Conservation (phyloP, 352 stramenopile species). For the Phytophthora ramorum region DNA sequence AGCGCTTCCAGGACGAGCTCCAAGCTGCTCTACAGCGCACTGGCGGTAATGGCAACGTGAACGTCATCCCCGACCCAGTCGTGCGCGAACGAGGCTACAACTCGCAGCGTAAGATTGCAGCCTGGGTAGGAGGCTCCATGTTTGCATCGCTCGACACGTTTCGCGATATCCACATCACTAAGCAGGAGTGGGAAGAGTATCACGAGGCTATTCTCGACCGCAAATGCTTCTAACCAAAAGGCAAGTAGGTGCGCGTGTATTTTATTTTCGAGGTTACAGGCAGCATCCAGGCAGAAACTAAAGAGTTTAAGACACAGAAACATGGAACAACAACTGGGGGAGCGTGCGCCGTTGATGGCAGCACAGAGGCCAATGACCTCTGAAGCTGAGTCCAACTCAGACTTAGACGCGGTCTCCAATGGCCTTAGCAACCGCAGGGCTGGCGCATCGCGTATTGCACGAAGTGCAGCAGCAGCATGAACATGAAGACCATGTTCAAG, state of each 20-base stretch:
- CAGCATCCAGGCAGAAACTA: constrained; percentile 22
- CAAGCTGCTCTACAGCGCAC: constrained; percentile 33
- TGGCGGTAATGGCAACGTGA: constrained; percentile 31
- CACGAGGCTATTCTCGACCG: constrained; percentile 84
- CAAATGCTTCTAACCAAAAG: constrained; percentile 72
- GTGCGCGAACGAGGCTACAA: constrained; percentile 89
- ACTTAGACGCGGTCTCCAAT: background rate
- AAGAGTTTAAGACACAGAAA: constrained; percentile 31
- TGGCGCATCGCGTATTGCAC: constrained; percentile 89
- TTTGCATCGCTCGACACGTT: constrained; percentile 90
- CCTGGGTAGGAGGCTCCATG: constrained; percentile 92
- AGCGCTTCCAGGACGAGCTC: constrained; percentile 85
- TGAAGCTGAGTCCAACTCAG: constrained; percentile 1
- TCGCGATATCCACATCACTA: constrained; percentile 87
- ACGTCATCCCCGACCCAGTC: constrained; percentile 81
- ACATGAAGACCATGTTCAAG: constrained; percentile 87
- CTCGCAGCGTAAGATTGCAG: constrained; percentile 81
- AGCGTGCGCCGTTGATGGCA: background rate
- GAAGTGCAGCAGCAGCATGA: constrained; percentile 87
- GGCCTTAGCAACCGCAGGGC: constrained; percentile 79
- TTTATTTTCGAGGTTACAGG: constrained; percentile 29
- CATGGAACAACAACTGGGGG: constrained; percentile 36
- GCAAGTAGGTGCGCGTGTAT: constrained; percentile 22
- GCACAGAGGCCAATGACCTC: background rate
- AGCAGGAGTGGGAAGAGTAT: constrained; percentile 92